Evolutionary conservation across 805 yeast genomes (phyloP).

Genomic region (Brettanomyces anomalus): DNA sequence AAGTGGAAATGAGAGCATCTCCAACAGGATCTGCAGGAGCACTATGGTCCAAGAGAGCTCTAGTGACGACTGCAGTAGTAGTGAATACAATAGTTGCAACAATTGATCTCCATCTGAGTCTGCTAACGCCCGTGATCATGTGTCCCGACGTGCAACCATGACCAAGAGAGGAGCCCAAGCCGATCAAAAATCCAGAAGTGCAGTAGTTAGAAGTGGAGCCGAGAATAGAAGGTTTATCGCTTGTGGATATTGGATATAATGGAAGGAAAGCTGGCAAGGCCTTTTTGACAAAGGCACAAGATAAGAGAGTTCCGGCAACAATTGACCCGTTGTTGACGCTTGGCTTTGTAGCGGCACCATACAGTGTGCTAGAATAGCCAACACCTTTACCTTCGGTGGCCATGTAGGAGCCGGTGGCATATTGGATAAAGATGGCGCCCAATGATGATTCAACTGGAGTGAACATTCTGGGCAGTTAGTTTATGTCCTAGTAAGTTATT

Average conservation of each 20-base stretch:
- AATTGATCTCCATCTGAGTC: conserved; percentile 35
- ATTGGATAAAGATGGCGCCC: conserved; percentile 40
- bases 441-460: conserved; percentile 34
- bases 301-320: conserved; percentile 26
- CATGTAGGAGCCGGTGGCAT: conserved; percentile 35
- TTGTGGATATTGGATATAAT: conserved; percentile 4
- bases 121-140: conserved; percentile 41
- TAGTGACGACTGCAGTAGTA: conserved; percentile 23
- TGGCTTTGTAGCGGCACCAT: conserved; percentile 22
- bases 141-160: conserved; percentile 51
- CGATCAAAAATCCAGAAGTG: conserved; percentile 34
- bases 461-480: conserved; percentile 26
- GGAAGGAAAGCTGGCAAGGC: conserved; percentile 22
- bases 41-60: conserved; percentile 6
- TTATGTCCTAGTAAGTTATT: too few relatives aligned
- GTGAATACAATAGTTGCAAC: conserved; percentile 35
- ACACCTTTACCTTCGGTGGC: conserved; percentile 31
- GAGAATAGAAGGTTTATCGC: background rate
- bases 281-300: conserved; percentile 17
- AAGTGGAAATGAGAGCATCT: conserved; percentile 7
- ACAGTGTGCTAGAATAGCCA: conserved; percentile 39
- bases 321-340: conserved; percentile 23
- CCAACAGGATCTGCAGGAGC: background rate
- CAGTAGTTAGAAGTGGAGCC: conserved; percentile 4
- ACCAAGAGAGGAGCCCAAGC: conserved; percentile 39